Conservation (phyloP, 164 flowering plant species). For the Nelumbo lutea region DNA sequence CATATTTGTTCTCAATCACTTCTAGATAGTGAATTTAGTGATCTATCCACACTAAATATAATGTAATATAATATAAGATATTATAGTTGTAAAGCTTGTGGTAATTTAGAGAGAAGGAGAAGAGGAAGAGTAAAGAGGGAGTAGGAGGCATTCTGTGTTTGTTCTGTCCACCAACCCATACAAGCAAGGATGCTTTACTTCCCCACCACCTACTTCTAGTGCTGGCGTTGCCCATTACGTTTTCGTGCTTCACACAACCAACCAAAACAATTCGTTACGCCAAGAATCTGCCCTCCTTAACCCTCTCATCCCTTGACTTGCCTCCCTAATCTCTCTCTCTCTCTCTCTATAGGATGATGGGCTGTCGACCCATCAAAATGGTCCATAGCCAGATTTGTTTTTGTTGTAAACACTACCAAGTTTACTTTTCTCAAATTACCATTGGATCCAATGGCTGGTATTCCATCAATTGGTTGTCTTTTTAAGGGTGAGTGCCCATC, state of each 20-base stretch:
- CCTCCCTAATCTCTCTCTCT: not conserved
- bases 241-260: conserved; percentile 53
- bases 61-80: not conserved
- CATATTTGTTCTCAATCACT: not conserved
- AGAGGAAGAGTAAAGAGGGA: conserved; percentile 1
- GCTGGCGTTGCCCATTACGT: conserved; percentile 35
- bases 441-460: too few species aligned
- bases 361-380: too few species aligned
- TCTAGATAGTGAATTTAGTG: not conserved
- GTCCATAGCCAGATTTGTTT: too few species aligned
- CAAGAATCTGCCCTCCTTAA: conserved; percentile 31
- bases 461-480: too few species aligned
- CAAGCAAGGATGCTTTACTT: conserved; percentile 26
- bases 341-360: not conserved
- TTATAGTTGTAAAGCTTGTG: too few species aligned
- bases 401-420: too few species aligned
- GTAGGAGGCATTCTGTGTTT: not conserved
- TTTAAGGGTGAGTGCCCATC: too few species aligned
- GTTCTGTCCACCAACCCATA: not conserved
- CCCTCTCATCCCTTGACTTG: conserved; percentile 13
- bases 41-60: not conserved
- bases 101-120: too few species aligned
- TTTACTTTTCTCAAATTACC: too few species aligned
- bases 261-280: conserved; percentile 31
- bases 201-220: conserved; percentile 11